These are phyloP conservation scores for Russula emetica DNA, from an alignment of 768 basidiomycete species.

Conservation along the genomic window DNA sequence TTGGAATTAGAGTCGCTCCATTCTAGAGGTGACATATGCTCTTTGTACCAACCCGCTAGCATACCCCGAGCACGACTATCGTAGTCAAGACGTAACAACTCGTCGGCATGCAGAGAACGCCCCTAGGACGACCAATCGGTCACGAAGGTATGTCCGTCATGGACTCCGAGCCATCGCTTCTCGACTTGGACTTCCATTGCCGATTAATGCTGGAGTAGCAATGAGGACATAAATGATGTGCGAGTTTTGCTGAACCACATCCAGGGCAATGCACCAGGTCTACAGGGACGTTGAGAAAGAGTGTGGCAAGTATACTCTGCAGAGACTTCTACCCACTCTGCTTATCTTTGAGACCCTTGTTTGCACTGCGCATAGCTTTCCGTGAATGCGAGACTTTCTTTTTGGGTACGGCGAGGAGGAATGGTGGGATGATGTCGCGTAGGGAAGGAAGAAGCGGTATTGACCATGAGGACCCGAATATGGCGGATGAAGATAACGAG, in stretches of 20 bases:
- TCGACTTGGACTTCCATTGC: constrained; percentile 50
- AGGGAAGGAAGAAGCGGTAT: constrained; percentile 45
- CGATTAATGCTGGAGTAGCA: constrained; percentile 73
- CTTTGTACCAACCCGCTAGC: neutral
- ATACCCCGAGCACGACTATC: neutral
- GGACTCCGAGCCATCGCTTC: constrained; percentile 3
- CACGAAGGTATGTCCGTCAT: constrained; percentile 6
- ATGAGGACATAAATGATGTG: constrained; percentile 78
- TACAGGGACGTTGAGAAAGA: constrained; percentile 33
- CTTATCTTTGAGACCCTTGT: constrained; percentile 94
- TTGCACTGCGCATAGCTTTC: constrained; percentile 91
- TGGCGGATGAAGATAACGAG: constrained; percentile 29
- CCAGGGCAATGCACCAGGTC: constrained; percentile 90
- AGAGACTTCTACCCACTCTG: constrained; percentile 52
- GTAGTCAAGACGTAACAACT: neutral
- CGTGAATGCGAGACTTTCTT: constrained; percentile 89
- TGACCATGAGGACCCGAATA: constrained; percentile 33
- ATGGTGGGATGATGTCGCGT: constrained; percentile 77
- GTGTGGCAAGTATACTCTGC: neutral
- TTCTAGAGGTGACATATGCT: neutral
- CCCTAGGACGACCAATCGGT: neutral
- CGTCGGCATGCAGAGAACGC: neutral
- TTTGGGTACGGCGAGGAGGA: constrained; percentile 91
- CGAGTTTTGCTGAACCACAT: constrained; percentile 83
- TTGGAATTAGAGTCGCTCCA: neutral